Evolutionary conservation across 768 basidiomycete genomes (phyloP), one percentile per base, ranked within the genome.

Genomic region (Termitomyces titanicus): DNA sequence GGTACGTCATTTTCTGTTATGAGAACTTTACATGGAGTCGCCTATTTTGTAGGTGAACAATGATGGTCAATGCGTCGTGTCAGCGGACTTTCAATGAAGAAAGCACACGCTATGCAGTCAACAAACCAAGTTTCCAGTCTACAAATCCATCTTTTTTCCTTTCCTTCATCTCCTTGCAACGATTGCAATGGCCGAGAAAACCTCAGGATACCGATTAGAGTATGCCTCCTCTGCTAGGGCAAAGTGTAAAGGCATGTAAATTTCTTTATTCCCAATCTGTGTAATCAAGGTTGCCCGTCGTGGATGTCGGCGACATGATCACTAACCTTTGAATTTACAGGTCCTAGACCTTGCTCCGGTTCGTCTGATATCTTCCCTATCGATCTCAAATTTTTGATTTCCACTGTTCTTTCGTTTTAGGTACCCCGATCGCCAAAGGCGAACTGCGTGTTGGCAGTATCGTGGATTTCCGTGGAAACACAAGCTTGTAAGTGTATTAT

Each of bases 331-430:
- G 53, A 20, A 47, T 61, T 66, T 56, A 59, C 57, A 92, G 90
- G 90, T 43, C 81, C 85, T 44, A 91, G 89, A 71, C 90, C 90
- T 57, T 92, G 89, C 68, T 47, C 58, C 66, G 89, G 89, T 91
- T 54, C 52, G 76, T 61, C 27, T 27, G 35, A 43, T 35, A 44
- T 18, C 6, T 43, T 38, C 34, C 27, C 24, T 44, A 31, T 5
- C 18, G 5, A 17, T 45, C n/a, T 24, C 54, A 31, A 54, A 61
- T 64, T 61, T 54, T 64, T 53, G 50, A 67, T 37, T 51, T 20
- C 48, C 29, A 24, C 40, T 53, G 44, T 22, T 45, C 53, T 49
- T 27, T 56, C 29, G 17, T 52, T 60, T 58, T 68, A 84, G 92
- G 92, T 40, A 90, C 83, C 7, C 59, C 77, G 29, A 87, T 97